Evolutionary conservation across 257 asterid genomes (phyloP), one percentile per base, ranked within the genome.

Genomic region (Plectranthus barbatus): DNA sequence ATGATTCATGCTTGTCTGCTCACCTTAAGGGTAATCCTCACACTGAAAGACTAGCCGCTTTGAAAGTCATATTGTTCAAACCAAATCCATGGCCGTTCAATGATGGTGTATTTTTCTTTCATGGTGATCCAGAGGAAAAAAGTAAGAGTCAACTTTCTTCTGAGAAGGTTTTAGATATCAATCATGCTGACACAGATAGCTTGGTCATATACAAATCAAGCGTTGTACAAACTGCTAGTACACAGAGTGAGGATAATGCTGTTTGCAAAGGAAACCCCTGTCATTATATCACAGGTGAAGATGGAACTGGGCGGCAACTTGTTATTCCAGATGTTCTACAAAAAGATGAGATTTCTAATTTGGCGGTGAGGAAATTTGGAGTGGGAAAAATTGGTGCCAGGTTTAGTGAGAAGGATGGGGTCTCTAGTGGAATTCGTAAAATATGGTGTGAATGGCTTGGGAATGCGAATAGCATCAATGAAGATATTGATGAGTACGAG

Each of bases 391-490:
- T 91, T 65, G 85, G 83, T 18, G 94, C 90, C 44, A 82, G 95
- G 67, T 67, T 79, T 62, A 37, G 44, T 52, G 78, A 71, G 79
- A 85, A 72, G 74, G 86, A 80, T 56, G 83, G 81, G 17, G 59
- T n/a, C 67, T 68, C 77, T 7, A 59, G 53, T 54, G 79, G 59
- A 63, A 75, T 91, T 62, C 80, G 53, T 74, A 86, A 72, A 76
- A 86, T 91, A 75, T 91, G 98, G 98, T 91, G 95, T 42, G 95
- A 91, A 66, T 91, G 98, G 95, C 73, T 91, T 31, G 93, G 84
- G 55, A 74, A 68, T 46, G 72, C 62, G 64, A 74, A 66, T 36
- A 33, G 33, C 0, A 33, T 64, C 11, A 26, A 67, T 60, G 77
- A 74, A 41, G 82, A 73, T 72, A 51, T 40, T 52, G 44, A 45